Base-by-base conservation (phyloP, 257 asterid species). In the Prunella vulgaris region DNA sequence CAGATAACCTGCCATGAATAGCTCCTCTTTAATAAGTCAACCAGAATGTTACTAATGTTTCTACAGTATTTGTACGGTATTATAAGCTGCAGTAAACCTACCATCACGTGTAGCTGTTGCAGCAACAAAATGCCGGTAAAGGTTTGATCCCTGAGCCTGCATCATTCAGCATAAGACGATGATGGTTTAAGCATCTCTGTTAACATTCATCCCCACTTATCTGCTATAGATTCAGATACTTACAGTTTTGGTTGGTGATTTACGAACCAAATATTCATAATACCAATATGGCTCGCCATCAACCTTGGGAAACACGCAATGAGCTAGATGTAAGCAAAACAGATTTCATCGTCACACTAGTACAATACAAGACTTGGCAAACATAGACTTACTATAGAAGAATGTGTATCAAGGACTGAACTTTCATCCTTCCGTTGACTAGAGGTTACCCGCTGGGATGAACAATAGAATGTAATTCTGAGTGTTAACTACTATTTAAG, bases 61-160 rank as follows among this genome's bases (percentile, higher is more conserved):
- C n/a, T n/a, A n/a, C n/a, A n/a, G n/a, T n/a, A n/a, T 14, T 44
- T 44, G 20, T 44, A 44, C 52, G n/a, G 52, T 44, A 44, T 44
- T 44, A 14, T 9, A 14, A 44, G 20, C 8, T n/a, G 52, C 5
- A 51, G 1, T 7, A 51, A 51, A 52, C 85, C 35, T 88, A 94
- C 99, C 99, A 61, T 94, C 97, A 60, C 97, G 92, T 82, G 84
- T 91, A 64, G 90, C 91, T 53, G 99, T 88, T 62, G 96, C 85
- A 79, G 97, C 84, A 42, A 89, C 92, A 76, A 83, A 90, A 75
- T 88, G 97, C 18, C 99, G 86, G 73, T 80, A 93, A 44, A 82
- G 86, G 85, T 86, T 93, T 49, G 96, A 32, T 60, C 82, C 94
- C 70, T 71, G 87, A 73, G 85, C 84, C 97, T 90, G 95, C 78